These are phyloP conservation scores for Phytophthora sansomeana DNA, from an alignment of 352 stramenopile genomes.

Conservation along the genomic window DNA sequence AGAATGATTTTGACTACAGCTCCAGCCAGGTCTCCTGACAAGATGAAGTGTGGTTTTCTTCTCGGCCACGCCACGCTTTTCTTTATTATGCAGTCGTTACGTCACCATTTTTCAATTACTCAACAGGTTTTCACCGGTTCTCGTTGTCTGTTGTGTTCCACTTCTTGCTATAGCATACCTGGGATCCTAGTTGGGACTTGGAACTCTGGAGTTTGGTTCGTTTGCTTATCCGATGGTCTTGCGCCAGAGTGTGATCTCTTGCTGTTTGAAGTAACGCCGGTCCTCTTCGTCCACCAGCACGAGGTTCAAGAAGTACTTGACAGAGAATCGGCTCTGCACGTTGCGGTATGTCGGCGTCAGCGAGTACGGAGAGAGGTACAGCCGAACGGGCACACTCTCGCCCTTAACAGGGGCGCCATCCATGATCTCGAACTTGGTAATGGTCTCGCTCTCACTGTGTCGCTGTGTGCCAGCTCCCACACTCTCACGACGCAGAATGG, in stretches of 20 bases:
- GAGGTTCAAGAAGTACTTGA: slow-evolving; percentile 98
- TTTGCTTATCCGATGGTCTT: slow-evolving; percentile 51
- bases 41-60: slow-evolving; percentile 4
- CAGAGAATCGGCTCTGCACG: slow-evolving; percentile 93
- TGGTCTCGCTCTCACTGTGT: slow-evolving; percentile 96
- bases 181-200: slow-evolving; percentile 9
- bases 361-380: slow-evolving; percentile 93
- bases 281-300: slow-evolving; percentile 99
- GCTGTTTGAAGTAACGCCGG: slow-evolving; percentile 99
- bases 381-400: slow-evolving; percentile 96
- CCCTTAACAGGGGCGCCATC: slow-evolving; percentile 97
- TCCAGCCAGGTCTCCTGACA: too few relatives aligned
- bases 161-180: slow-evolving; percentile 14
- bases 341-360: slow-evolving; percentile 93
- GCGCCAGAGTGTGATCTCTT: slow-evolving; percentile 98
- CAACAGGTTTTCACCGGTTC: slow-evolving; percentile 9
- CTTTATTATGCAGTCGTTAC: slow-evolving; percentile 21
- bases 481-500: slow-evolving; percentile 96
- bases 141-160: slow-evolving; percentile 7
- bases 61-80: slow-evolving; percentile 6
- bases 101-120: slow-evolving; percentile 6
- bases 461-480: slow-evolving; percentile 80
- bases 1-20: slow-evolving; percentile 25
- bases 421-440: slow-evolving; percentile 99
- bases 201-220: slow-evolving; percentile 6